These are phyloP conservation scores for Colletotrichum echinochloae DNA, from an alignment of 2,329 filamentous ascomycete genomes.

Conservation along the genomic window DNA sequence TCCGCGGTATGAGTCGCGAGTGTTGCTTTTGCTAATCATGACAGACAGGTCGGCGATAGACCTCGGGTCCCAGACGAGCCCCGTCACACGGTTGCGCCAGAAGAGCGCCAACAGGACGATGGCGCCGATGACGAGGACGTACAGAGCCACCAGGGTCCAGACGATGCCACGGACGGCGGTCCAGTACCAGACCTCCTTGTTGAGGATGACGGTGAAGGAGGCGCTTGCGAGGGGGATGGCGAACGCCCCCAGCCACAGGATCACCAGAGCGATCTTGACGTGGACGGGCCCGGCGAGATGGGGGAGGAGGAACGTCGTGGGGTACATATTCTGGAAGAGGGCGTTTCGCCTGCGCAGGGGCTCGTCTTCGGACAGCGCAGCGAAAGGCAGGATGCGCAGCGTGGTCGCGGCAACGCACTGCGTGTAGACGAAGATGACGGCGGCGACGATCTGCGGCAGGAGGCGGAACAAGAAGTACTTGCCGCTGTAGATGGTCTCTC, in stretches of 20 bases:
- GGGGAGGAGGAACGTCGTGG: constrained; percentile 75
- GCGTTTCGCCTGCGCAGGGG: constrained; percentile 71
- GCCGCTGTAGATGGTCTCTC: constrained; percentile 73
- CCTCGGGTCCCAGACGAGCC: constrained; percentile 86
- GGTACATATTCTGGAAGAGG: constrained; percentile 76
- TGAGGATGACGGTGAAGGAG: constrained; percentile 74
- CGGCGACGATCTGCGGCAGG: constrained; percentile 81
- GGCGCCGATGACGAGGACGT: constrained; percentile 73
- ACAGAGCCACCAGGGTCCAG: constrained; percentile 82
- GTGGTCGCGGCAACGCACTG: constrained; percentile 80
- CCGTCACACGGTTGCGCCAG: constrained; percentile 75
- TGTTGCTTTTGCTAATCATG: constrained; percentile 84
- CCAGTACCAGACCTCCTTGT: constrained; percentile 78
- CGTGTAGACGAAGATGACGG: constrained; percentile 79
- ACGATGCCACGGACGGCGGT: constrained; percentile 80
- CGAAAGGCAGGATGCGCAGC: constrained; percentile 83
- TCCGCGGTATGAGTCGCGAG: constrained; percentile 76
- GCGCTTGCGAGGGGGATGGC: constrained; percentile 85
- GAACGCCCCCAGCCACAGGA: constrained; percentile 83
- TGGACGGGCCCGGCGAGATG: constrained; percentile 71
- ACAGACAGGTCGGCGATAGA: constrained; percentile 85
- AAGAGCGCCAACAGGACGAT: constrained; percentile 70
- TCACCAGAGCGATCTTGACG: constrained; percentile 73
- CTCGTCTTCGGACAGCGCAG: constrained; percentile 76
- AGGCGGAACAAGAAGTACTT: constrained; percentile 90